phyloP scores from a whole-genome alignment of 2,329 filamentous ascomycete genomes.

The Diaporthe batatas region DNA sequence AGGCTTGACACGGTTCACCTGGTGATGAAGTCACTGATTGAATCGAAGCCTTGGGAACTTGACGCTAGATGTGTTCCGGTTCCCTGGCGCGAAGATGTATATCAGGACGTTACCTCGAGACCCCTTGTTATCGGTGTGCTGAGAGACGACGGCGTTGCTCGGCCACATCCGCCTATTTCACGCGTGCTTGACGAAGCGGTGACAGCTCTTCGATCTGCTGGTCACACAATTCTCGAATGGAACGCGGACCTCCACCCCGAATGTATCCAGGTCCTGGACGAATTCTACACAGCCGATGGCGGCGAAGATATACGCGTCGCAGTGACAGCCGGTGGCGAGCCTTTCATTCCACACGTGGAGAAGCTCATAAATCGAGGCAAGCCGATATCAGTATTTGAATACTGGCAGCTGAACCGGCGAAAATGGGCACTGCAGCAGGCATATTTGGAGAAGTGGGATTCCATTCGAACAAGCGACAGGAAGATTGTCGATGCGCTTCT shows the following conservation, averaged over 20 bases:
- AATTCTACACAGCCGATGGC: slow-evolving; percentile 73
- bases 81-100: slow-evolving; percentile 64
- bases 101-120: slow-evolving; percentile 54
- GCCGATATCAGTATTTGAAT: slow-evolving; percentile 72
- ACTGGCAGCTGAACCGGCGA: slow-evolving; percentile 75
- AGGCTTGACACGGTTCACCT: slow-evolving; percentile 63
- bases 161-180: slow-evolving; percentile 65
- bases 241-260: slow-evolving; percentile 63
- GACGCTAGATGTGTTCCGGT: slow-evolving; percentile 68
- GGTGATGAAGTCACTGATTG: slow-evolving; percentile 61
- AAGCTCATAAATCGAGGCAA: slow-evolving; percentile 64
- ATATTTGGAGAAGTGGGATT: slow-evolving; percentile 72
- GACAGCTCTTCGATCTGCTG: slow-evolving; percentile 56
- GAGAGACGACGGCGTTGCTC: slow-evolving; percentile 66
- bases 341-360: slow-evolving; percentile 70
- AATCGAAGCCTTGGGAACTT: slow-evolving; percentile 63
- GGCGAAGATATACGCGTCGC: slow-evolving; percentile 72
- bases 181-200: slow-evolving; percentile 58
- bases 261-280: slow-evolving; percentile 61
- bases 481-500: slow-evolving; percentile 67
- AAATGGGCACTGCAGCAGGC: slow-evolving; percentile 67
- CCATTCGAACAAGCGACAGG: slow-evolving; percentile 58
- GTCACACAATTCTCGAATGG: slow-evolving; percentile 69
- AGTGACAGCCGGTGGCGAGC: slow-evolving; percentile 68
- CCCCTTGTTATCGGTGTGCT: slow-evolving; percentile 65